phyloP scores from a whole-genome alignment of 345 rosid genomes.

The Linum usitatissimum region DNA sequence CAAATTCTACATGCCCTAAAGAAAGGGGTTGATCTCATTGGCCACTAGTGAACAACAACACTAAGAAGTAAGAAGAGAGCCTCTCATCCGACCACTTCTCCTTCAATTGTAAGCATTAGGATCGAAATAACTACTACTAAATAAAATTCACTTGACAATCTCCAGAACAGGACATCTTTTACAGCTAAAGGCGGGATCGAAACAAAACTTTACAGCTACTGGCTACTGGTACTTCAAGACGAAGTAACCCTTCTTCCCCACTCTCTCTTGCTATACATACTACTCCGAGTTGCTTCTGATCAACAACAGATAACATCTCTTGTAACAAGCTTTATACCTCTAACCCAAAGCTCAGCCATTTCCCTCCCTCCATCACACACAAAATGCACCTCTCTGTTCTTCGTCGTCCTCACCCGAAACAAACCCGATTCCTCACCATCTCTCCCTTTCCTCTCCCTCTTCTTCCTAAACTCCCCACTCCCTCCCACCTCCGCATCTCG shows the following conservation, averaged over 20 bases:
- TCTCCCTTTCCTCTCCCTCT: conserved; percentile 30
- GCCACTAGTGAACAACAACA: too few relatives aligned
- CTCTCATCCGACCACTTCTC: too few relatives aligned
- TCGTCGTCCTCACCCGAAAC: conserved; percentile 59
- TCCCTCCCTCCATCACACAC: conserved; percentile 63
- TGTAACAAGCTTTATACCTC: conserved; percentile 83
- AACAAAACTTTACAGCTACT: conserved; percentile 17
- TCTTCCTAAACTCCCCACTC: conserved; percentile 40
- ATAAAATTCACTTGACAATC: too few relatives aligned
- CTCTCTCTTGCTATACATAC: background rate
- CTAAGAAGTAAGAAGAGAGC: too few relatives aligned
- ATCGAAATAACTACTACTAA: too few relatives aligned
- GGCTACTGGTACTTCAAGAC: conserved; percentile 26
- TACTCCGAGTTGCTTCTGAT: conserved; percentile 2
- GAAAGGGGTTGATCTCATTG: too few relatives aligned
- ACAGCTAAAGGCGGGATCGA: conserved; percentile 22
- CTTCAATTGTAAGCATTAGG: too few relatives aligned
- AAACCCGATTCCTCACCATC: conserved; percentile 38
- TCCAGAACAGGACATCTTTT: conserved; percentile 19
- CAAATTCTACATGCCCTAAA: too few relatives aligned
- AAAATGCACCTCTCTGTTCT: conserved; percentile 73
- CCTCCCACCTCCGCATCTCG: conserved; percentile 51
- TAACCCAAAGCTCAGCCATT: conserved; percentile 80
- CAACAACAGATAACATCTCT: conserved; percentile 37
- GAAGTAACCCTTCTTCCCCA: conserved; percentile 20